phyloP scores from a whole-genome alignment of 208 protist genomes.

The Willaertia magna region DNA sequence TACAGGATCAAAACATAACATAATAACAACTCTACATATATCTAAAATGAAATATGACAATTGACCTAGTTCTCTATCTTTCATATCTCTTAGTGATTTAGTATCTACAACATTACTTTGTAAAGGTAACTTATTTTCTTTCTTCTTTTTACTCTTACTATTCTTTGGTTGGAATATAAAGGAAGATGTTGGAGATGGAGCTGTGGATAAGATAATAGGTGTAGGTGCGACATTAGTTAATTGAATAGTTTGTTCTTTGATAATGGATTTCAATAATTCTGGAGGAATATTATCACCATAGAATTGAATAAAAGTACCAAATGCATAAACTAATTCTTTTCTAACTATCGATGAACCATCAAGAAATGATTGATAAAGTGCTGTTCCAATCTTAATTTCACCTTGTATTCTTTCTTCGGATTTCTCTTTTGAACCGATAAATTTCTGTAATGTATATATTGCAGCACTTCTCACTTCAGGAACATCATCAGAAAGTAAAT shows the following conservation, averaged over 20 bases:
- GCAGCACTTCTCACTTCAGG: background rate
- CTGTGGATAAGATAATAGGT: background rate
- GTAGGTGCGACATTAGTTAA: background rate
- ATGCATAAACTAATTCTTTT: conserved; percentile 3
- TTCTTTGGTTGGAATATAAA: background rate
- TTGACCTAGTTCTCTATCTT: background rate
- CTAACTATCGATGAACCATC: background rate
- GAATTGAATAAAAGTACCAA: background rate
- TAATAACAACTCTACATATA: background rate
- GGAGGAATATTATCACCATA: background rate
- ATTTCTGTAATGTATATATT: background rate
- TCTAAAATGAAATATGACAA: background rate
- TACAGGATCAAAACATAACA: background rate
- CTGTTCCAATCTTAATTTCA: background rate
- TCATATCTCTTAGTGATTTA: background rate
- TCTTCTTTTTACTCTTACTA: background rate
- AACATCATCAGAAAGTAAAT: background rate
- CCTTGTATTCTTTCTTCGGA: background rate
- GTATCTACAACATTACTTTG: background rate
- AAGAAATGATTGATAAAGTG: background rate
- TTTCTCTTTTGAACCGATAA: background rate
- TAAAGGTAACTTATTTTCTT: background rate
- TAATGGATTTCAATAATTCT: background rate
- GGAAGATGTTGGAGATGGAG: background rate
- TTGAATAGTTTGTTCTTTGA: background rate